Percentiles rank a stretch among this genome's conserved stretches.
These are phyloP conservation scores for Paraurostyla sp. DNA, from an alignment of 73 alveolate species.

Conservation along the genomic window DNA sequence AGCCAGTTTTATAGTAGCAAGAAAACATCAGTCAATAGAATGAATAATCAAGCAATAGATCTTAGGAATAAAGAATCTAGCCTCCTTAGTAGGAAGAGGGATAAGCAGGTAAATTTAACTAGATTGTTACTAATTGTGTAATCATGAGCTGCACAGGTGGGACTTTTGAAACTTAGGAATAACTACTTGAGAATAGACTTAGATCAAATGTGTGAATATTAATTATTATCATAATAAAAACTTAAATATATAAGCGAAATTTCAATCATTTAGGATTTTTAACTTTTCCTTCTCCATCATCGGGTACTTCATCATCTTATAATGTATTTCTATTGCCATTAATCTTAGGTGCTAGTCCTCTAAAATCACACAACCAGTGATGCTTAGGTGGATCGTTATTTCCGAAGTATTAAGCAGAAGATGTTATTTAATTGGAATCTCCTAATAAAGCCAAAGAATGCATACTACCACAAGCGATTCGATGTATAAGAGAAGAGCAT, in stretches of 20 bases:
- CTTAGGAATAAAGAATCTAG: background rate
- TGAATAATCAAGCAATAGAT: too few relatives aligned
- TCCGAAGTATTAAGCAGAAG: conserved; percentile 44
- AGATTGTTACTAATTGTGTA: background rate
- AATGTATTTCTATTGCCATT: background rate
- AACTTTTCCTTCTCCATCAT: conserved; percentile 49
- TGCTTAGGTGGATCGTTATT: conserved; percentile 39
- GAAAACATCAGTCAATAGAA: too few relatives aligned
- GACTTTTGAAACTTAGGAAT: background rate
- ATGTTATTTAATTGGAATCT: conserved; percentile 54
- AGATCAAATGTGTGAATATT: background rate
- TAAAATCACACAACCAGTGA: conserved; percentile 27
- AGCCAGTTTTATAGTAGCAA: too few relatives aligned
- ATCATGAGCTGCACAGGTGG: background rate
- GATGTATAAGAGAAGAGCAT: conserved; percentile 75
- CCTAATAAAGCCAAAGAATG: conserved; percentile 89
- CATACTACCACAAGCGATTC: conserved; percentile 94
- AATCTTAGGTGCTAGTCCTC: background rate
- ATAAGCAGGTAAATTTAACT: background rate
- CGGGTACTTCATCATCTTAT: conserved; percentile 19
- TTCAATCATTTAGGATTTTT: conserved; percentile 41
- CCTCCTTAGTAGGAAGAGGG: background rate
- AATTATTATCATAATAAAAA: background rate
- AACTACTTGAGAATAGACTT: background rate
- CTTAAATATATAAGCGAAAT: background rate